Conservation (phyloP, 805 yeast genomes). For the Candida silvicultrix region DNA sequence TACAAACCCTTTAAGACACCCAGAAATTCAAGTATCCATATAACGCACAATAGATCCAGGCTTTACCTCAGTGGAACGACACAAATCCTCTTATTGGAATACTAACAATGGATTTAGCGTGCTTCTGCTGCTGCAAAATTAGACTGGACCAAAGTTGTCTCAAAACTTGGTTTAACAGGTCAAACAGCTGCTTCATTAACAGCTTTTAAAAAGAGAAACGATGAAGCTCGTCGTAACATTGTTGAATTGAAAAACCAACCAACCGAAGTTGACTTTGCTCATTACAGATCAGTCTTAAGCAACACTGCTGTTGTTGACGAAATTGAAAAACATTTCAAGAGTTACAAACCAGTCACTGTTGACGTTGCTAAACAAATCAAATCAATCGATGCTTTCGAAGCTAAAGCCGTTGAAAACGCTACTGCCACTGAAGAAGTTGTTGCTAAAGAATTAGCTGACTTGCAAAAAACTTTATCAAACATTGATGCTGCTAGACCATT, state of each 20-base stretch:
- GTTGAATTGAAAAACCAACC: conserved; percentile 67
- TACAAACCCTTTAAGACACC: too few species aligned
- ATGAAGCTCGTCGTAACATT: conserved; percentile 87
- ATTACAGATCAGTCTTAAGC: conserved; percentile 76
- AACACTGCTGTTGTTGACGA: conserved; percentile 75
- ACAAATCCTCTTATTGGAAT: not conserved
- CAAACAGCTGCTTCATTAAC: conserved; percentile 83
- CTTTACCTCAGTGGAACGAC: too few species aligned
- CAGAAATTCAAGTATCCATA: too few species aligned
- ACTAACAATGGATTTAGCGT: conserved; percentile 29
- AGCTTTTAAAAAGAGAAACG: conserved; percentile 96
- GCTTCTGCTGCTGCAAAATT: conserved; percentile 71
- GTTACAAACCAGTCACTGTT: conserved; percentile 78
- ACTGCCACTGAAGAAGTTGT: conserved; percentile 88
- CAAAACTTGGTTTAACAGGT: conserved; percentile 89
- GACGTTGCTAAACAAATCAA: conserved; percentile 86
- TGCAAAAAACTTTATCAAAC: conserved; percentile 84
- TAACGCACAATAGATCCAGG: too few species aligned
- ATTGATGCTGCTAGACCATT: conserved; percentile 97
- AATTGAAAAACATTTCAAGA: conserved; percentile 67
- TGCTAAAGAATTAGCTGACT: conserved; percentile 74
- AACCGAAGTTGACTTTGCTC: conserved; percentile 70
- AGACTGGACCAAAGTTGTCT: conserved; percentile 91
- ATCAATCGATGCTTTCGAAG: conserved; percentile 89
- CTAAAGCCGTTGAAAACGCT: conserved; percentile 94